A percentile compares a stretch with the other conserved stretches of the same genome.
Evolutionary conservation across 306 rosid genomes (phyloP).

Genomic region (Dryas alaskensis): DNA sequence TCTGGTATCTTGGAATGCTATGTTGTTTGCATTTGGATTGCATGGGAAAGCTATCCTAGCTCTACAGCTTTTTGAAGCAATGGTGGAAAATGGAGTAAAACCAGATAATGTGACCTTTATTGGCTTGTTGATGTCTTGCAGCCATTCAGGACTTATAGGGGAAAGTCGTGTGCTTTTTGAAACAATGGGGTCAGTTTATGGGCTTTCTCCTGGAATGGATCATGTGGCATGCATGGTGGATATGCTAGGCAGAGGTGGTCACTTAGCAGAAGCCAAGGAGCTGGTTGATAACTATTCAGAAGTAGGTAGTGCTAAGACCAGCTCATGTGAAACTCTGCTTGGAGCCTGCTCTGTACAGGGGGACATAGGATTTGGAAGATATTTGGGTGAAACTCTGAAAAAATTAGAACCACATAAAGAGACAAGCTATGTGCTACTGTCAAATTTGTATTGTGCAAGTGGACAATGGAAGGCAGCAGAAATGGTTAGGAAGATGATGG

Average conservation of each 20-base stretch:
- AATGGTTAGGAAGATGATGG: conserved; percentile 60
- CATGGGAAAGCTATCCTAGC: conserved; percentile 56
- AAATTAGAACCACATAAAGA: conserved; percentile 53
- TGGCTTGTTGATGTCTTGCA: conserved; percentile 76
- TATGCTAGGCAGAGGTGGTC: conserved; percentile 77
- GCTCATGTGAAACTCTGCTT: conserved; percentile 53
- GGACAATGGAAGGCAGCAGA: conserved; percentile 88
- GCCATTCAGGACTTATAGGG: conserved; percentile 67
- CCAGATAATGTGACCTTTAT: conserved; percentile 77
- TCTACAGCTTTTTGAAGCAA: conserved; percentile 44
- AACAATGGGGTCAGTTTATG: conserved; percentile 52
- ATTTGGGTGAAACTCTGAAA: conserved; percentile 51
- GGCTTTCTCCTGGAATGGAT: conserved; percentile 50
- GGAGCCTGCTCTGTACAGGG: conserved; percentile 62
- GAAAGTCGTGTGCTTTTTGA: conserved; percentile 48
- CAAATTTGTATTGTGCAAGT: conserved; percentile 63
- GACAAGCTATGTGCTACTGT: conserved; percentile 58
- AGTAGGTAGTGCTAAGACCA: conserved; percentile 22
- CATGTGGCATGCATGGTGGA: conserved; percentile 83
- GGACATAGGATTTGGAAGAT: conserved; percentile 41
- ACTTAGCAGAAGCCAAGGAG: conserved; percentile 56
- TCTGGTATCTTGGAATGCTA: conserved; percentile 73
- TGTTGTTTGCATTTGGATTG: conserved; percentile 69
- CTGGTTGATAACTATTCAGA: conserved; percentile 43
- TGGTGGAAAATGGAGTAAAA: conserved; percentile 51